Base-by-base conservation (phyloP, 1,139 yeast species). In the Pichia sp. region DNA sequence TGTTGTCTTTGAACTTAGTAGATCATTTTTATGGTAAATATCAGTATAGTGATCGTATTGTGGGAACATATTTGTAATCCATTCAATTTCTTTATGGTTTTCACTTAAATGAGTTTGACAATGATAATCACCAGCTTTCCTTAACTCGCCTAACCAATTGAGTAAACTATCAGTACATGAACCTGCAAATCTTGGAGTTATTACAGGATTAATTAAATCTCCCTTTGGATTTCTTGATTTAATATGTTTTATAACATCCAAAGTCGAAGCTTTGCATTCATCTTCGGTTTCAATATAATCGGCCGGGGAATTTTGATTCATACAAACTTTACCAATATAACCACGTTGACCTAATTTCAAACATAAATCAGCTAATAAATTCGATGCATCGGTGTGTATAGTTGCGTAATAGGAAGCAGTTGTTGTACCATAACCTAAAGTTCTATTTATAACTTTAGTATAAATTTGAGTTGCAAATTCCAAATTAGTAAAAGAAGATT, bases 161-260 rank as follows among this genome's bases (percentile, higher is more conserved):
- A 93, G 71, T 48, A 89, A 71, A 49, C 78, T 75, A 34, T 78
- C 70, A 1, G 90, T 74, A 64, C 98, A 93, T 22, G 89, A 81
- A 0, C 96, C 96, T 0, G 98, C 99, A 73, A 93, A 93, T 55
- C 99, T 73, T 6, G 99, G 99, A 0, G 99, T 93, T 8, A 93
- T 63, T 29, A 91, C 82, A 0, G 98, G 96, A 46, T 87, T 74
- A 16, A 66, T 56, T 7, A 69, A 52, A 45, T 76, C 78, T 19
- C 72, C 69, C 1, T 61, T 59, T 0, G 90, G 84, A 57, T 84
- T 85, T 48, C 73, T 65, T 14, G 63, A 56, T 19, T 72, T 68
- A 45, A 89, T 73, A 64, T 85, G 82, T 5, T 77, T 71, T 10
- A 86, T 75, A 5, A 90, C 80, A 16, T 74, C 71, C 25, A 74